Evolutionary conservation across 306 rosid genomes (phyloP).

Genomic region (Lathyrus aphaca): DNA sequence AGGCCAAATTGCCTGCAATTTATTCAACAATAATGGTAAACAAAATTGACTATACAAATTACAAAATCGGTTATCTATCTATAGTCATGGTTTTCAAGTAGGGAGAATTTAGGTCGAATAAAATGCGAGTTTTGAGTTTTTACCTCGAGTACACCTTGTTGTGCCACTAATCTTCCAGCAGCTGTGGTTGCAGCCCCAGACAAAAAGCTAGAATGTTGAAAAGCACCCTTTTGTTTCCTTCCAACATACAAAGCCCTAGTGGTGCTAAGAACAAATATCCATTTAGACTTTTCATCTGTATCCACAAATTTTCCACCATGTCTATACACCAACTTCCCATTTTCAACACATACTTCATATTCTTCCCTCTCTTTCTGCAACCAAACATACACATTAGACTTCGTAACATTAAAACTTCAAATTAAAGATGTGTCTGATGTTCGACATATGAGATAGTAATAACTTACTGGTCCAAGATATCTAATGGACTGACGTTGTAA

Average conservation of each 20-base stretch:
- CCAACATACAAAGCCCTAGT: conserved; percentile 85
- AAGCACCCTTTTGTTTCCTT: conserved; percentile 77
- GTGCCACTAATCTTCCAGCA: conserved; percentile 91
- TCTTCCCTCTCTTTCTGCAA: conserved; percentile 86
- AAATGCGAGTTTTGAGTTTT: background rate
- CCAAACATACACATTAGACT: conserved; percentile 2
- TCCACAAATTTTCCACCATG: conserved; percentile 58
- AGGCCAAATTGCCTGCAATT: conserved; percentile 94
- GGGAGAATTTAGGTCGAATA: no score
- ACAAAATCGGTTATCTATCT: no score
- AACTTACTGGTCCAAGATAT: conserved; percentile 90
- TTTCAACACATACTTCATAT: conserved; percentile 72
- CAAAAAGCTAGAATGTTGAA: conserved; percentile 94
- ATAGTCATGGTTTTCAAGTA: no score
- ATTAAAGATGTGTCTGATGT: background rate
- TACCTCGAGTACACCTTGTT: conserved; percentile 76
- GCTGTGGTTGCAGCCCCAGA: conserved; percentile 96
- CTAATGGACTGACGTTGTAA: conserved; percentile 81
- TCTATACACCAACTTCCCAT: conserved; percentile 66
- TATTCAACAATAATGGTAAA: background rate
- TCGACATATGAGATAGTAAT: background rate
- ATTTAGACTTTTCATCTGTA: conserved; percentile 69
- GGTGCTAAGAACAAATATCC: conserved; percentile 95
- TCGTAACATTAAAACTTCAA: background rate
- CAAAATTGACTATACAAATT: no score